Base-by-base conservation (phyloP, 2,329 filamentous ascomycete genomes). In the Verticillium tricorpus region DNA sequence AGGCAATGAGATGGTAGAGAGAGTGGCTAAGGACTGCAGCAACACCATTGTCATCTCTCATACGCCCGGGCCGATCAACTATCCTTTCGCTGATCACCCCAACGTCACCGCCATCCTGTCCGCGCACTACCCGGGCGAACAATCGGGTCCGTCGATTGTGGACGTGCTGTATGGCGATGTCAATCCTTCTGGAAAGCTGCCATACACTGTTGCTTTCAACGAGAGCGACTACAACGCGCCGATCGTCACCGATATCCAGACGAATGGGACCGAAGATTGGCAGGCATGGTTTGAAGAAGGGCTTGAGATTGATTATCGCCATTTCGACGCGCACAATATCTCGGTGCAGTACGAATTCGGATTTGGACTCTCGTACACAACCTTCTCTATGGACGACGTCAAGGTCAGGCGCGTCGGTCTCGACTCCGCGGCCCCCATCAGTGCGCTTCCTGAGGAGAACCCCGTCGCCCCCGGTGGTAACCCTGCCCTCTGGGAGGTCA, bases 11-110 rank as follows among this genome's bases (percentile, higher is more conserved):
- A 80, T 91, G 0, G 56, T 58, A 1, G 70, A 76, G 1, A 85
- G 85, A 60, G 84, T 89, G 0, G 87, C 88, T 0, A 74, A 76
- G 0, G 80, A 82, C 61, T 90, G 86, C 68, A 73, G 78, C 61
- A 89, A 85, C 66, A 89, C 87, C 3, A 78, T 90, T 6, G 88
- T 89, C 1, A 74, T 87, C 6, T 76, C 90, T 11, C 87, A 90
- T 70, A 84, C 85, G 3, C 85, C 86, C 0, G 87, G 87, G 0
- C 79, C 85, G 31, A 81, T 87, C 1, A 73, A 87, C 0, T 82
- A 89, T 65, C 77, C 78, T 4, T 90, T 86, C 86, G 84, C 89
- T 63, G 79, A 87, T 19, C 81, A 90, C 64, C 78, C 81, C 5
- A 90, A 90, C 66, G 76, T 91, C 45, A 90, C 87, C 0, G 86